These are phyloP conservation scores for Urostyla sp. DNA, from an alignment of 73 alveolate species.

Conservation along the genomic window DNA sequence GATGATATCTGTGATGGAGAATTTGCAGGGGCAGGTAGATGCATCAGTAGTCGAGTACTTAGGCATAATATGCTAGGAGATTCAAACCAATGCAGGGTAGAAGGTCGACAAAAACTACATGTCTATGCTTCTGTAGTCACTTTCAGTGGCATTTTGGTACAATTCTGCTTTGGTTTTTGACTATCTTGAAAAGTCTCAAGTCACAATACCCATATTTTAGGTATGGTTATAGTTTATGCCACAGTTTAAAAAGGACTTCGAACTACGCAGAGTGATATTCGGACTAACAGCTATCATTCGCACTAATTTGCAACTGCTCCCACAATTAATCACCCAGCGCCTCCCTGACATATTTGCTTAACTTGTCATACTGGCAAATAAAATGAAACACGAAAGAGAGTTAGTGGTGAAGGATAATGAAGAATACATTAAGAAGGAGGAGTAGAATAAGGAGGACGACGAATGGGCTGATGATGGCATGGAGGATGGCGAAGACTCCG, in stretches of 20 bases:
- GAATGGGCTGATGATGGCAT: constrained; percentile 24
- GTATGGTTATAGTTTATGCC: constrained; percentile 45
- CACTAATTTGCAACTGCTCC: constrained; percentile 58
- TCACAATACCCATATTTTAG: constrained; percentile 53
- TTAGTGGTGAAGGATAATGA: constrained; percentile 70
- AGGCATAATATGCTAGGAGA: no score
- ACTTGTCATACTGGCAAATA: constrained; percentile 56
- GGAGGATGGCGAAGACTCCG: constrained; percentile 10
- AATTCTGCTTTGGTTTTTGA: constrained; percentile 59
- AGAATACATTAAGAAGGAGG: constrained; percentile 62
- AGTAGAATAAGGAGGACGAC: background rate
- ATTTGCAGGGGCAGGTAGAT: constrained; percentile 60
- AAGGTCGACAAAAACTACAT: constrained; percentile 52
- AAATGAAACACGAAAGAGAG: constrained; percentile 63
- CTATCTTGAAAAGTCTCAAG: constrained; percentile 33
- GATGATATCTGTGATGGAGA: constrained; percentile 71
- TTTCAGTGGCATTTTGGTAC: constrained; percentile 78
- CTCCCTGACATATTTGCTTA: constrained; percentile 57
- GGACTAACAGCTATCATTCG: constrained; percentile 59
- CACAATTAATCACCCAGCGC: constrained; percentile 29
- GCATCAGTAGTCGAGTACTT: no score
- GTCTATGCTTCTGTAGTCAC: constrained; percentile 65
- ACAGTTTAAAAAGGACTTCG: constrained; percentile 67
- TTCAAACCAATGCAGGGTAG: background rate
- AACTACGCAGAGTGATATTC: constrained; percentile 66